Base-by-base conservation (phyloP, 1,139 yeast genomes). In the Yamadazyma jaroonii region DNA sequence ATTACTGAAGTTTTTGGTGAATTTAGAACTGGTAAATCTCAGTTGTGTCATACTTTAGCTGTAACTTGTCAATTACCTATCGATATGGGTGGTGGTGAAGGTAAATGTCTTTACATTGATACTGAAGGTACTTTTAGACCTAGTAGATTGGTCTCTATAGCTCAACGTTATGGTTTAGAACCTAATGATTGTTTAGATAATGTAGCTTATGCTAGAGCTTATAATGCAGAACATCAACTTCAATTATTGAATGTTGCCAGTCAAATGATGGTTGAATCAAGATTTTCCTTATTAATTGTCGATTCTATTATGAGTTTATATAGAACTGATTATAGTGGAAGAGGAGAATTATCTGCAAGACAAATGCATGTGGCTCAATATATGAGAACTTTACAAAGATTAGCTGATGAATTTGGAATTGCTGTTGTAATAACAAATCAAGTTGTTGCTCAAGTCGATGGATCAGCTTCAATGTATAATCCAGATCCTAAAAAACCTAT, bases 401-500 rank as follows among this genome's bases (percentile, higher is more conserved):
- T 92, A 39, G 98, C 98, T 0, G 98, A 92, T 62, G 97, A 92
- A 64, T 92, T 87, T 63, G 99, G 99, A 31, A 89, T 94, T 41
- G 98, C 98, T 0, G 97, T 92, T 10, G 88, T 94, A n/a, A 90
- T 92, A 37, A 94, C 99, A 4, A 92, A 92, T 64, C 99, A 92
- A 62, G 99, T 92, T 23, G 97, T 89, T 6, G 97, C 98, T 3
- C 97, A 90, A 61, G 98, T 94, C 14, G 99, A 92, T 59, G 97
- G 97, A 36, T 82, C 80, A 52, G 77, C 84, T 45, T 77, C 78
- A 6, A 74, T 82, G 75, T 90, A 83, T 61, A 88, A 89, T 51
- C 95, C 96, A 0, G 98, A 92, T 58, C 97, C 98, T n/a, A 94
- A 94, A 62, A 94, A 94, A 60, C 98, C 99, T 9, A 92, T 94